phyloP scores from a whole-genome alignment of 192 early-diverging fungal species.

The Chytriomyces sp. region DNA sequence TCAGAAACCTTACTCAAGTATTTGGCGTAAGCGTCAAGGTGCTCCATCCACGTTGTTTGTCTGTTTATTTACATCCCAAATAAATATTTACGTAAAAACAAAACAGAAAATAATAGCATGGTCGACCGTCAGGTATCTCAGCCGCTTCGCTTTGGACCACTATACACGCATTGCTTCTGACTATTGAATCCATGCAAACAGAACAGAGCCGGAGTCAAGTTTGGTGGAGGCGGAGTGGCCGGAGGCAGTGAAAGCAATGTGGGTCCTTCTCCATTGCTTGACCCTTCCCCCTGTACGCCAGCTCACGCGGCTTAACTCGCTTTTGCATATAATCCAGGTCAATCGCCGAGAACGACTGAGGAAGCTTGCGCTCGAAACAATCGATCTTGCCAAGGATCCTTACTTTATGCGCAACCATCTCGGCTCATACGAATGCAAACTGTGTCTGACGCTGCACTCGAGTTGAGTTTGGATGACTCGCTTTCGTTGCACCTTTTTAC shows the following conservation, averaged over 20 bases:
- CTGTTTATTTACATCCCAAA: not conserved
- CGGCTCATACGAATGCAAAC: slow-evolving; percentile 65
- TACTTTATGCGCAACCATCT: slow-evolving; percentile 91
- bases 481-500: too few species aligned
- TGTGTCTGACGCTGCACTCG: slow-evolving; percentile 69
- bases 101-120: slow-evolving; percentile 16
- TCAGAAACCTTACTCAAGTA: not conserved
- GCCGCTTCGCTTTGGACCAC: too few species aligned
- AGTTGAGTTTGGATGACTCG: slow-evolving; percentile 41
- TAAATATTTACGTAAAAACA: too few species aligned
- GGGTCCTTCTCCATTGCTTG: too few species aligned
- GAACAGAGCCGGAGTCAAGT: slow-evolving; percentile 92
- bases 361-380: slow-evolving; percentile 92
- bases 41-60: slow-evolving; percentile 6
- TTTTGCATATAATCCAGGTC: too few species aligned
- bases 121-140: slow-evolving; percentile 19
- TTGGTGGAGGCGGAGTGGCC: slow-evolving; percentile 85
- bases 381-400: slow-evolving; percentile 94
- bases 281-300: too few species aligned
- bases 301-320: too few species aligned
- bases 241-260: slow-evolving; percentile 83
- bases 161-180: too few species aligned
- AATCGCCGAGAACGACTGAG: slow-evolving; percentile 91
- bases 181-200: slow-evolving; percentile 34
- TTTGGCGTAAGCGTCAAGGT: not conserved